phyloP scores from a whole-genome alignment of 805 yeast species.

The Zygotorulaspora sp. region DNA sequence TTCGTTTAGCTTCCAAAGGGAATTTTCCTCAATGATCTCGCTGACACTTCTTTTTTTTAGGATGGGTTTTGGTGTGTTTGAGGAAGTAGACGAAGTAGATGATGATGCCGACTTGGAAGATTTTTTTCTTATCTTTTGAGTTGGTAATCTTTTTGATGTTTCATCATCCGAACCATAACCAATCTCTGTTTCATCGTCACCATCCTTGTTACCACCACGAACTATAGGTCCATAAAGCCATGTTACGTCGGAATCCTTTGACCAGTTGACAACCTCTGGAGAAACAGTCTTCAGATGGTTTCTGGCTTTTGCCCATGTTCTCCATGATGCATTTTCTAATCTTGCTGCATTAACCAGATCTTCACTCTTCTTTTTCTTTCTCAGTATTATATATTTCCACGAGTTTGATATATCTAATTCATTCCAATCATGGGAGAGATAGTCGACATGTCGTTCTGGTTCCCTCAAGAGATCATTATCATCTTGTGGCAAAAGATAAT shows the following conservation, averaged over 20 bases:
- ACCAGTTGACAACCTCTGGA: constrained; percentile 93
- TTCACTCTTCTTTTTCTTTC: constrained; percentile 49
- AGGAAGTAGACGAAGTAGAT: constrained; percentile 16
- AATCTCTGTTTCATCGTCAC: constrained; percentile 17
- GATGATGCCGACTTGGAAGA: constrained; percentile 13
- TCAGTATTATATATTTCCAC: constrained; percentile 87
- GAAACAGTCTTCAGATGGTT: constrained; percentile 72
- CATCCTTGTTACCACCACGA: constrained; percentile 18
- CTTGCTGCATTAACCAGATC: constrained; percentile 81
- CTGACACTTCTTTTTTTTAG: constrained; percentile 81
- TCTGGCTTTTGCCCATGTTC: constrained; percentile 95
- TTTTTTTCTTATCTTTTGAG: constrained; percentile 13
- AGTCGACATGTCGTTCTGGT: constrained; percentile 90
- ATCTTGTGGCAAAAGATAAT: constrained; percentile 57
- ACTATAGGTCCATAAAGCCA: constrained; percentile 92
- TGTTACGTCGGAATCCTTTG: constrained; percentile 93
- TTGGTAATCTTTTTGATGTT: constrained; percentile 30
- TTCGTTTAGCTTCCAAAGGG: constrained; percentile 40
- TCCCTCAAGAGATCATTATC: constrained; percentile 75
- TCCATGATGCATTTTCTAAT: constrained; percentile 89
- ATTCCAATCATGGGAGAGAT: constrained; percentile 93
- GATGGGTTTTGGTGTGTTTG: constrained; percentile 64
- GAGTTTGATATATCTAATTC: constrained; percentile 89
- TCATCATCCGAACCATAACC: constrained; percentile 42
- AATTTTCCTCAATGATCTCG: constrained; percentile 52